These are phyloP conservation scores for Kwoniella sp. DNA, from an alignment of 768 basidiomycete species.

Conservation along the genomic window DNA sequence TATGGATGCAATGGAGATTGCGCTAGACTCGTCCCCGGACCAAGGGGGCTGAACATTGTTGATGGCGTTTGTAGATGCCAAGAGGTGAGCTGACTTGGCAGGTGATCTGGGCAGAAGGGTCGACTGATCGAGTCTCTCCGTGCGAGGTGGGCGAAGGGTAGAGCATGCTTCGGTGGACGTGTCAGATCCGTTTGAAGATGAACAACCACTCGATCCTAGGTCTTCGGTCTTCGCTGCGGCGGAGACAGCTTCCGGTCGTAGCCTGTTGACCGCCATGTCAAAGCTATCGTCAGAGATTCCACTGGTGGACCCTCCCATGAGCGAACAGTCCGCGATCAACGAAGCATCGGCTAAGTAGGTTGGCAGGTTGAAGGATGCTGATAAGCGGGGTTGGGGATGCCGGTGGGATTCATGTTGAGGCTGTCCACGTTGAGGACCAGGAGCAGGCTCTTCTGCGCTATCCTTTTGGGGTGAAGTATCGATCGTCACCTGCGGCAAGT, in stretches of 20 bases:
- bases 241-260: constrained; percentile 9
- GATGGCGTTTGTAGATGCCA: constrained; percentile 21
- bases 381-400: constrained; percentile 10
- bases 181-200: background rate
- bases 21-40: constrained; percentile 9
- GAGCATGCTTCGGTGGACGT: constrained; percentile 1
- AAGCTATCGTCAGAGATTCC: constrained; percentile 18
- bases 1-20: constrained; percentile 15
- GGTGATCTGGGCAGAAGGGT: constrained; percentile 28
- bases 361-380: constrained; percentile 21
- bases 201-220: background rate
- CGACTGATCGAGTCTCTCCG: constrained; percentile 18
- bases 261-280: constrained; percentile 12
- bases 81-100: constrained; percentile 17
- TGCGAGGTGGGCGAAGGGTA: background rate
- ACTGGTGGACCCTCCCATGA: constrained; percentile 12
- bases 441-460: background rate
- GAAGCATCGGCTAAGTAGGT: constrained; percentile 17
- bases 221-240: constrained; percentile 2
- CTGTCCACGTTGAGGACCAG: background rate
- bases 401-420: background rate
- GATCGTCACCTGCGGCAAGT: background rate
- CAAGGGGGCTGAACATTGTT: constrained; percentile 21
- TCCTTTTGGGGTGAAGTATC: no score
- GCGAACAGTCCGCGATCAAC: constrained; percentile 19